Evolutionary conservation across 1,284 basidiomycete species (phyloP).

Genomic region (Leccinum pachyderme): DNA sequence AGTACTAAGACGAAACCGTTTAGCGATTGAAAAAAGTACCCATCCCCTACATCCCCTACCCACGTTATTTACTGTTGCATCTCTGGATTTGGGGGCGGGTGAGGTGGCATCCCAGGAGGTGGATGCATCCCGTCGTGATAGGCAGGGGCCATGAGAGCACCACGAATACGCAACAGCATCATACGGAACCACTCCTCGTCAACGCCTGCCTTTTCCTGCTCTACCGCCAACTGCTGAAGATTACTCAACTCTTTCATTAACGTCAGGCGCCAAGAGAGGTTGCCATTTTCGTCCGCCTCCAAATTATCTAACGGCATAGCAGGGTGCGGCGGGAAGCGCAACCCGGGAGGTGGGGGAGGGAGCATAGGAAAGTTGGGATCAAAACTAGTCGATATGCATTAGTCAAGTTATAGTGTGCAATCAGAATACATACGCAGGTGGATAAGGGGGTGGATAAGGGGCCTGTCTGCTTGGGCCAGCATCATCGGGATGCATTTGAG

Average conservation of each 20-base stretch:
- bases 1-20: constrained; percentile 10
- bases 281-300: constrained; percentile 72
- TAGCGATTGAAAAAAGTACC: constrained; percentile 6
- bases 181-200: constrained; percentile 80
- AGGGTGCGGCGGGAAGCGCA: constrained; percentile 60
- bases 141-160: constrained; percentile 62
- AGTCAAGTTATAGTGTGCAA: not conserved
- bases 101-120: constrained; percentile 43
- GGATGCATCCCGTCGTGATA: constrained; percentile 61
- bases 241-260: constrained; percentile 76
- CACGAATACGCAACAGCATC: constrained; percentile 73
- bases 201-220: constrained; percentile 75
- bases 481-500: constrained; percentile 56
- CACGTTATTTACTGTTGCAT: constrained; percentile 26
- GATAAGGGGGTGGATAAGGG: constrained; percentile 56
- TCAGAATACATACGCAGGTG: constrained; percentile 30
- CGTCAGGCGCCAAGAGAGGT: constrained; percentile 73
- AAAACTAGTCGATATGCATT: constrained; percentile 43
- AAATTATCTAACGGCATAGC: constrained; percentile 61
- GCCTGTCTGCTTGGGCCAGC: constrained; percentile 55
- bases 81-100: constrained; percentile 35
- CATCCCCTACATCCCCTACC: not conserved
- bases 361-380: constrained; percentile 68
- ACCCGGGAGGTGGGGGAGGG: constrained; percentile 49
- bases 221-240: constrained; percentile 65